Percentiles rank a stretch among this genome's conserved stretches.
Conservation (phyloP, 495 filamentous ascomycete genomes). For the Penicillium tannophilum region DNA sequence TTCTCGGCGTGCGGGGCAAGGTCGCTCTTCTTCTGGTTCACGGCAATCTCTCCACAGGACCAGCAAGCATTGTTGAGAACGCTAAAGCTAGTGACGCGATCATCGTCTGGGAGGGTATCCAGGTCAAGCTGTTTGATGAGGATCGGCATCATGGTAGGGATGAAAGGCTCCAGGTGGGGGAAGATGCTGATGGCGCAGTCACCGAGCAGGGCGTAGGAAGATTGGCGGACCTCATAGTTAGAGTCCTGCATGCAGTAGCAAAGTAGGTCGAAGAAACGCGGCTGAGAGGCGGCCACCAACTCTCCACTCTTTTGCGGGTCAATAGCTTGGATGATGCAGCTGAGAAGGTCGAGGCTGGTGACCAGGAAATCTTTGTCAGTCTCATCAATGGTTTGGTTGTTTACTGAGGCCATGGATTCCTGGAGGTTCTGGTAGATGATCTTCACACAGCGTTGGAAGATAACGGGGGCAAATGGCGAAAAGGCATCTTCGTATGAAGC, state of each 20-base stretch:
- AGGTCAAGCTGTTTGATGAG: constrained; percentile 88
- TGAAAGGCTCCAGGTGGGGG: constrained; percentile 72
- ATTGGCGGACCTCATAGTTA: constrained; percentile 92
- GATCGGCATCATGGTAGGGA: constrained; percentile 72
- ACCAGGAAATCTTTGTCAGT: constrained; percentile 98
- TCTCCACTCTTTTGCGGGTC: constrained; percentile 71
- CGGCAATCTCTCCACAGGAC: constrained; percentile 92
- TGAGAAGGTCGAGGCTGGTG: constrained; percentile 92
- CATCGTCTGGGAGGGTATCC: constrained; percentile 70
- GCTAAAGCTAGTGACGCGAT: constrained; percentile 75
- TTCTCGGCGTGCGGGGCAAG: constrained; percentile 78
- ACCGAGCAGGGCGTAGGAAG: constrained; percentile 91
- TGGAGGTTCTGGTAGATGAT: constrained; percentile 92
- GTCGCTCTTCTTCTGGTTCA: constrained; percentile 78
- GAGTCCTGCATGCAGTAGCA: constrained; percentile 91
- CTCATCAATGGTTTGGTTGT: constrained; percentile 67
- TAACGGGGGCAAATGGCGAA: constrained; percentile 76
- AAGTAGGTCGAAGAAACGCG: constrained; percentile 86
- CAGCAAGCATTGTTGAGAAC: constrained; percentile 99
- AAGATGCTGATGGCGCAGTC: constrained; percentile 97
- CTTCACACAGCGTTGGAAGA: constrained; percentile 82
- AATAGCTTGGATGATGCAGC: constrained; percentile 91
- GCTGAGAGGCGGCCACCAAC: constrained; percentile 73
- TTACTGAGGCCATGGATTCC: constrained; percentile 65
- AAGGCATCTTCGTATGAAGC: constrained; percentile 84